phyloP scores from a whole-genome alignment of 495 filamentous ascomycete genomes.

The Penicillium desertorum region DNA sequence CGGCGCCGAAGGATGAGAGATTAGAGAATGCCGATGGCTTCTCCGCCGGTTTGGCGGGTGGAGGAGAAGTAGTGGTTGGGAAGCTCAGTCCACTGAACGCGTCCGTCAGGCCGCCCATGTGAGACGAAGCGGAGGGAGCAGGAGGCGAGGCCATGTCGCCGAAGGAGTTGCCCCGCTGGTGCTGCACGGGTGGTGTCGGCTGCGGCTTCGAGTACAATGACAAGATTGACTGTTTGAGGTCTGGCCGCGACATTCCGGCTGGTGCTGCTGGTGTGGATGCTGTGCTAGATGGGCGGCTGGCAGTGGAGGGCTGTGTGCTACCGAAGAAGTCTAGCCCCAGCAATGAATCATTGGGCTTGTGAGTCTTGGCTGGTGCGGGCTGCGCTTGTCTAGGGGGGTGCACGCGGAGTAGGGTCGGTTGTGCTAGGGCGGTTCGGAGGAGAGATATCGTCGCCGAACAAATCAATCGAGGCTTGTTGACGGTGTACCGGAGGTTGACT shows the following conservation, averaged over 20 bases:
- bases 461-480: constrained; percentile 53
- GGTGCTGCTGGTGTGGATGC: constrained; percentile 57
- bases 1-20: constrained; percentile 60
- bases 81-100: constrained; percentile 86
- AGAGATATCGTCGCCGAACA: constrained; percentile 61
- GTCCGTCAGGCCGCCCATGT: constrained; percentile 76
- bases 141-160: constrained; percentile 65
- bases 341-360: constrained; percentile 79
- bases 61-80: constrained; percentile 54
- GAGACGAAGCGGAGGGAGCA: constrained; percentile 44
- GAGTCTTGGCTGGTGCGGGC: constrained; percentile 54
- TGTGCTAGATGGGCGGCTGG: constrained; percentile 69
- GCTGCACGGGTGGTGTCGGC: constrained; percentile 52
- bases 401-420: constrained; percentile 56
- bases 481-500: constrained; percentile 46
- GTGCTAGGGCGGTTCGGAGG: constrained; percentile 65
- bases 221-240: constrained; percentile 94
- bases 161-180: constrained; percentile 62
- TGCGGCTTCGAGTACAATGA: constrained; percentile 90
- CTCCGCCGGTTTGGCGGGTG: constrained; percentile 53
- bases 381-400: constrained; percentile 58
- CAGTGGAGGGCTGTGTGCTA: constrained; percentile 59
- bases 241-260: constrained; percentile 73
- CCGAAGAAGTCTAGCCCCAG: constrained; percentile 94
- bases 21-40: constrained; percentile 70